Evolutionary conservation across 495 filamentous ascomycete genomes (phyloP).

Genomic region (Penicillium pancosmium): DNA sequence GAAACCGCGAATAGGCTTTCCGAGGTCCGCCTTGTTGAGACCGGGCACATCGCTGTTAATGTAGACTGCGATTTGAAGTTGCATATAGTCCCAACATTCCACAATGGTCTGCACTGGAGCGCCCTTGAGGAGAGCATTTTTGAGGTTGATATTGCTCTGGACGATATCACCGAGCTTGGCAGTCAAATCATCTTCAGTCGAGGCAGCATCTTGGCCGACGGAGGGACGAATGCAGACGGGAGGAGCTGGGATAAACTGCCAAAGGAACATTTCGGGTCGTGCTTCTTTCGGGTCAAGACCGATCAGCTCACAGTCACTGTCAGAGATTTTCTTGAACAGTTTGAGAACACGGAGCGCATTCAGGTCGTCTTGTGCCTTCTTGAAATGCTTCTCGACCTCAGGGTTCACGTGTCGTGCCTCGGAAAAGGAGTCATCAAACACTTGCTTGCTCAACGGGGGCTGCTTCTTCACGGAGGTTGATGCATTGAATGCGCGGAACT

Average conservation of each 20-base stretch:
- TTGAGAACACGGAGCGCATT: constrained; percentile 88
- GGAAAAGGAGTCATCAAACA: constrained; percentile 81
- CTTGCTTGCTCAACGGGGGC: constrained; percentile 73
- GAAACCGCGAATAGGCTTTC: constrained; percentile 86
- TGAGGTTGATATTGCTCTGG: constrained; percentile 80
- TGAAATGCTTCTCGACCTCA: constrained; percentile 87
- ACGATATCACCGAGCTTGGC: constrained; percentile 94
- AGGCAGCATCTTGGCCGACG: constrained; percentile 85
- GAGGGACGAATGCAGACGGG: constrained; percentile 93
- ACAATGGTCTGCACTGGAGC: constrained; percentile 85
- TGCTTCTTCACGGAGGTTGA: constrained; percentile 85
- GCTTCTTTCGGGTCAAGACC: constrained; percentile 85
- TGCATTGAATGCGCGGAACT: constrained; percentile 81
- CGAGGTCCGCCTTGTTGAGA: constrained; percentile 71
- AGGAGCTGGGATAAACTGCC: constrained; percentile 93
- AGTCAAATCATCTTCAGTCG: constrained; percentile 95
- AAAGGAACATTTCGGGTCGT: constrained; percentile 94
- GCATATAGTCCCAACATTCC: constrained; percentile 98
- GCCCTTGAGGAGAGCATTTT: constrained; percentile 76
- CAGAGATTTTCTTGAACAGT: constrained; percentile 84
- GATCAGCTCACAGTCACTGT: constrained; percentile 85
- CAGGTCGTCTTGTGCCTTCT: constrained; percentile 90
- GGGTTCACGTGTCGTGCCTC: constrained; percentile 71
- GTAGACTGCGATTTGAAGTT: constrained; percentile 93
- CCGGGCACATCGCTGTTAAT: constrained; percentile 97